Evolutionary conservation across 2,329 filamentous ascomycete species (phyloP), one percentile per base, ranked within the genome.

Genomic region (Xylaria sp.): DNA sequence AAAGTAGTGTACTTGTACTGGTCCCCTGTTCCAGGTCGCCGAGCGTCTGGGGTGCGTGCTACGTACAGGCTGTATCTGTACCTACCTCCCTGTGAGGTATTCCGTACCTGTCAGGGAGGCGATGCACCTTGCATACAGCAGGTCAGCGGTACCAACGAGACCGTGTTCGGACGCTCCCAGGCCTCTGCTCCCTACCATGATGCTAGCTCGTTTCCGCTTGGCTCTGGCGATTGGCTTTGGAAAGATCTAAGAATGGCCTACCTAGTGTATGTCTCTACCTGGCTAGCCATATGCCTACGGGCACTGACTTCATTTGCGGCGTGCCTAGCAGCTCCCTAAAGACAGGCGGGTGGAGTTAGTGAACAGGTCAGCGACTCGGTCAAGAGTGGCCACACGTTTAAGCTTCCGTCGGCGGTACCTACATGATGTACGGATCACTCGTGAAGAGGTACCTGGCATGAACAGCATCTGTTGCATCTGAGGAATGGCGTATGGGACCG

Each of bases 31-130:
- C 18, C 16, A 9, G 16, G 18, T 57, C 23, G 19, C 57, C 59
- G 57, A 59, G 61, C 18, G 46, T 60, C 62, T 55, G 62, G 62
- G 62, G 58, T 60, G 57, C 46, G 59, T 52, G 34, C 23, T 10
- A 42, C 8, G 37, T 42, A 42, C 11, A 42, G 37, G 37, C 8
- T 30, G 23, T 30, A 30, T 42, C 35, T 10, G 35, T 42, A 4
- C 37, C 4, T 30, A 30, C 23, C 23, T 30, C 23, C 23, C 23
- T 30, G 23, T 30, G 23, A 30, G 23, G 23, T 30, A 30, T 30
- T 30, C 23, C 23, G 23, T 30, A 30, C 23, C 23, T 30, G 23
- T 30, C 23, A 30, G 23, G 23, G 23, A 30, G 23, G 23, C 23
- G 4, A 30, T 30, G 23, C 23, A 30, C 23, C 23, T 30, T 30